phyloP scores from a whole-genome alignment of 2,329 filamentous ascomycete species.

The Penicillium sp. region DNA sequence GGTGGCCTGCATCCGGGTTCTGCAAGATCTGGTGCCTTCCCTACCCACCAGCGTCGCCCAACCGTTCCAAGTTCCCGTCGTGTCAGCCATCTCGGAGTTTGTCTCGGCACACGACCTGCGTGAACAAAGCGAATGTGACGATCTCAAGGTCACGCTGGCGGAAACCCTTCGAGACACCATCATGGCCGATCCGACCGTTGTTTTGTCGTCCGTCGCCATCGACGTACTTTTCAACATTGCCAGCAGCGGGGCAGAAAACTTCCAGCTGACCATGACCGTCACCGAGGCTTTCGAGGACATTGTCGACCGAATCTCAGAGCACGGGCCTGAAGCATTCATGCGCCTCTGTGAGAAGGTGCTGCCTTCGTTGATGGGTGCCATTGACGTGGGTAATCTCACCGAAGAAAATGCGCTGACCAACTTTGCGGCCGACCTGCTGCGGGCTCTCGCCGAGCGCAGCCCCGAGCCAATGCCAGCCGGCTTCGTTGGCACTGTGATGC shows the following conservation, averaged over 20 bases:
- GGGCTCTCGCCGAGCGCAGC: slow-evolving; percentile 76
- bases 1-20: slow-evolving; percentile 82
- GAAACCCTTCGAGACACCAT: slow-evolving; percentile 84
- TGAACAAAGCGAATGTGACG: slow-evolving; percentile 84
- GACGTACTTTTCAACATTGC: slow-evolving; percentile 86
- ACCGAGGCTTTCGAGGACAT: slow-evolving; percentile 90
- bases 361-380: slow-evolving; percentile 81
- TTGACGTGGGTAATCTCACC: slow-evolving; percentile 82
- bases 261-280: slow-evolving; percentile 83
- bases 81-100: slow-evolving; percentile 65
- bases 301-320: slow-evolving; percentile 64
- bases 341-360: slow-evolving; percentile 80
- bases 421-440: slow-evolving; percentile 79
- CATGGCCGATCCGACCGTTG: slow-evolving; percentile 70
- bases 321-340: slow-evolving; percentile 66
- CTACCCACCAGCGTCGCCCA: slow-evolving; percentile 51
- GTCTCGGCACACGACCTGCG: slow-evolving; percentile 74
- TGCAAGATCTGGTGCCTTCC: slow-evolving; percentile 65
- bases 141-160: slow-evolving; percentile 84
- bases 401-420: slow-evolving; percentile 76
- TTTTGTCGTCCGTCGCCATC: slow-evolving; percentile 67
- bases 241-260: slow-evolving; percentile 82
- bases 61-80: slow-evolving; percentile 60
- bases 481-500: slow-evolving; percentile 80
- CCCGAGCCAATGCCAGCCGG: slow-evolving; percentile 80